A percentile compares a stretch with the other conserved stretches of the same genome.
phyloP scores from a whole-genome alignment of 2,329 filamentous ascomycete species.

The Alternaria consortialis region DNA sequence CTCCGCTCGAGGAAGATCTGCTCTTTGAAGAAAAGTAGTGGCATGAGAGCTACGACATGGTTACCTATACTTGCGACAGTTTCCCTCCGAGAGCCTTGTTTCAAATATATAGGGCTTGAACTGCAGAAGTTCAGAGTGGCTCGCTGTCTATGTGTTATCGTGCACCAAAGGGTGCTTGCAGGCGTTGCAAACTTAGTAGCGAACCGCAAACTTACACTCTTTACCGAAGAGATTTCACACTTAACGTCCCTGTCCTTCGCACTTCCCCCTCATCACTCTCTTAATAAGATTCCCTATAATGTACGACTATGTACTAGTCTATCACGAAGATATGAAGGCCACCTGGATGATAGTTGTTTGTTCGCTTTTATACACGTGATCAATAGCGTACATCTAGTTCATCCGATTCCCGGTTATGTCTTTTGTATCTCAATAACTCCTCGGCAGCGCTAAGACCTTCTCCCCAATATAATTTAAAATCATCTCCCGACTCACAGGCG shows the following conservation, averaged over 20 bases:
- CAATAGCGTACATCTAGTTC: no score
- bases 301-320: background rate
- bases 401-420: no score
- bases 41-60: background rate
- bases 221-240: background rate
- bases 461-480: conserved; percentile 77
- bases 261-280: background rate
- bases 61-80: no score
- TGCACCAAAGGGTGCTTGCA: background rate
- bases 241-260: background rate
- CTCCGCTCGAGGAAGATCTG: background rate
- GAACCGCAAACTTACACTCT: background rate
- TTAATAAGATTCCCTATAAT: background rate
- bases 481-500: conserved; percentile 73
- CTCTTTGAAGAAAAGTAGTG: background rate
- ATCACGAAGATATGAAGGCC: background rate
- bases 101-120: no score
- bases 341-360: no score
- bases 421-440: conserved; percentile 65
- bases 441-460: conserved; percentile 71
- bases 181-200: background rate
- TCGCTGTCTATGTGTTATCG: background rate
- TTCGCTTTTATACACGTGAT: no score
- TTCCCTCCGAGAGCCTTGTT: no score
- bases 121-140: background rate